Evolutionary conservation across 2,329 filamentous ascomycete species (phyloP), one percentile per base, ranked within the genome.

Genomic region (Fusarium pseudocircinatum): DNA sequence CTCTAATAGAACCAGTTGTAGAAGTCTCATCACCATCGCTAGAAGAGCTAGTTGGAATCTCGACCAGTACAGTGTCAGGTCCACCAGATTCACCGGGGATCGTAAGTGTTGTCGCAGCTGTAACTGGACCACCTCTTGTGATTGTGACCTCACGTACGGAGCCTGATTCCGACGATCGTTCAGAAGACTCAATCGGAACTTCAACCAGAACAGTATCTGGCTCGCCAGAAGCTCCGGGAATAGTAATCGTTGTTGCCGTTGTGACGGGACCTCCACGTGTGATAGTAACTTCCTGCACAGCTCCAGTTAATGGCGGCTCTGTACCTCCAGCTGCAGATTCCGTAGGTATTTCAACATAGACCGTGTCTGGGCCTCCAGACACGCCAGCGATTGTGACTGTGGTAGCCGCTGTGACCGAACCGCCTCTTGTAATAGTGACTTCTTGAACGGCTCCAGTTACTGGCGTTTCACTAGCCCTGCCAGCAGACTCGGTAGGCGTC

Each of bases 171-270:
- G 62, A 52, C 1, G 22, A 18, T 24, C 20, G 13, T 4, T 16
- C 26, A 16, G 18, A 9, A 3, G 60, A 40, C 7, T 34, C n/a
- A 3, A 46, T 50, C 0, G 70, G 70, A 2, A 58, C 66, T 6
- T 73, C 50, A 1, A 72, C 59, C 3, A 73, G 36, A 1, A 72
- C 46, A 1, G 54, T 65, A 6, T 66, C 69, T 1, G 52, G 69
- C 5, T 59, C 52, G 0, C 59, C 58, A 11, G 68, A 50, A 5
- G n/a, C 56, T 0, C 61, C 56, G 0, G 57, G 53, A 14, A 54
- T 50, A 5, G 58, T 70, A 11, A 66, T 40, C 0, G 68, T 69
- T 4, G 30, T 40, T 2, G 44, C 50, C 20, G 39, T 36, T 6
- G 68, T 65, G 12, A 30, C 60, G 4, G 68, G 37, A 4, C 54